Conservation (phyloP, 75 land plant genomes). For the Cupressus sempervirens region DNA sequence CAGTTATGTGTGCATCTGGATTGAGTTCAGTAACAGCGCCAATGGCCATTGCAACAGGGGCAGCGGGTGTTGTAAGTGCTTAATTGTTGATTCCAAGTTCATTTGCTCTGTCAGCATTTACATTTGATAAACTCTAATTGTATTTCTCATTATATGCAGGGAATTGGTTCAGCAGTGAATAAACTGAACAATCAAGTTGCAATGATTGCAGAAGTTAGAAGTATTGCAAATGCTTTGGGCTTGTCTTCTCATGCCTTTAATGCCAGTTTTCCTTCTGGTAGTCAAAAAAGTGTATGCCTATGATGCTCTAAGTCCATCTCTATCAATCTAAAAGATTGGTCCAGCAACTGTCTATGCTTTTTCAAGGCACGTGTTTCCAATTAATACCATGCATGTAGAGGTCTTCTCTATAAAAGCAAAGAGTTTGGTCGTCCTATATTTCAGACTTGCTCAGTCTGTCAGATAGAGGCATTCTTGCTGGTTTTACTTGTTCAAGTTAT, state of each 20-base stretch:
- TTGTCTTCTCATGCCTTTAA: slow-evolving; percentile 7
- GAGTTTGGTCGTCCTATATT: neutral
- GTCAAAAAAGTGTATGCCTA: neutral
- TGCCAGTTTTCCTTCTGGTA: neutral
- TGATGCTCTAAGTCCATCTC: neutral
- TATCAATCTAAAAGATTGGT: neutral
- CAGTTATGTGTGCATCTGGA: slow-evolving; percentile 94
- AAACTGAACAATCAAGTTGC: slow-evolving; percentile 81
- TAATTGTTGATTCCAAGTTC: neutral
- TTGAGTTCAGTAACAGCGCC: slow-evolving; percentile 93
- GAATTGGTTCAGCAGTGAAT: slow-evolving; percentile 92
- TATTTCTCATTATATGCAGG: slow-evolving; percentile 44
- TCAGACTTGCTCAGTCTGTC: neutral
- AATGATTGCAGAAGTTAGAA: slow-evolving; percentile 89
- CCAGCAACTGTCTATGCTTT: neutral
- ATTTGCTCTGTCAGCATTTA: neutral
- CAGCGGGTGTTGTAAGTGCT: slow-evolving; percentile 83
- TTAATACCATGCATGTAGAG: neutral
- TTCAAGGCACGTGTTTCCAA: neutral
- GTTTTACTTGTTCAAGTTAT: neutral
- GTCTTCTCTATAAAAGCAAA: neutral
- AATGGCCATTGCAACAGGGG: slow-evolving; percentile 90
- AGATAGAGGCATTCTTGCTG: neutral
- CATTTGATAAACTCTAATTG: neutral
- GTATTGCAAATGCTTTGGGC: slow-evolving; percentile 62